Evolutionary conservation across 1,284 basidiomycete species (phyloP).

Genomic region (Apiotrichum gracile): DNA sequence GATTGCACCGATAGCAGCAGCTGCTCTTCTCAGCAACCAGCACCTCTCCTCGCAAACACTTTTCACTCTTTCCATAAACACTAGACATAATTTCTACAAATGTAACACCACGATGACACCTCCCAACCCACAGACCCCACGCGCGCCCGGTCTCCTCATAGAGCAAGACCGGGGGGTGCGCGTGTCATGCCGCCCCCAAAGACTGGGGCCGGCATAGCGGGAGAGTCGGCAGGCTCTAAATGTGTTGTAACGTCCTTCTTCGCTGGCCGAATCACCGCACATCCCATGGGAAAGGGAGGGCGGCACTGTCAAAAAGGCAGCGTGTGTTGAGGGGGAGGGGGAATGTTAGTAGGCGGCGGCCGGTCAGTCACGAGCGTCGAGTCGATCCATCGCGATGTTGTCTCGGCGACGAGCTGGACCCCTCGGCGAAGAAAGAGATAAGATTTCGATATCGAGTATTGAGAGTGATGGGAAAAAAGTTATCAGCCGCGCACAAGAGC

Average conservation of each 20-base stretch:
- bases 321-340: background rate
- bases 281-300: background rate
- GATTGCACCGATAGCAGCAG: no score
- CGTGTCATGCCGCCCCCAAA: background rate
- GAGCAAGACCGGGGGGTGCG: background rate
- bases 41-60: no score
- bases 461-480: background rate
- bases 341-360: background rate
- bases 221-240: slow-evolving; percentile 1
- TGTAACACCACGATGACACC: slow-evolving; percentile 2
- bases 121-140: background rate
- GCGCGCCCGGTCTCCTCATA: background rate
- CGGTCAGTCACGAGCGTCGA: background rate
- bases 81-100: no score
- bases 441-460: no score
- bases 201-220: background rate
- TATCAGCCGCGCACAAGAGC: no score
- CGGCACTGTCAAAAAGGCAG: slow-evolving; percentile 2
- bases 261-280: slow-evolving; percentile 3
- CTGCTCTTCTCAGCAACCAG: no score
- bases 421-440: no score
- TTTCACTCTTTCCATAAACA: no score
- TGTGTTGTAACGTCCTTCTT: background rate
- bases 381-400: no score
- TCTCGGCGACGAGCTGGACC: no score